Percentiles rank a stretch among this genome's conserved stretches.
phyloP scores from a whole-genome alignment of 2,329 filamentous ascomycete genomes.

The Harringtonia aguacate region DNA sequence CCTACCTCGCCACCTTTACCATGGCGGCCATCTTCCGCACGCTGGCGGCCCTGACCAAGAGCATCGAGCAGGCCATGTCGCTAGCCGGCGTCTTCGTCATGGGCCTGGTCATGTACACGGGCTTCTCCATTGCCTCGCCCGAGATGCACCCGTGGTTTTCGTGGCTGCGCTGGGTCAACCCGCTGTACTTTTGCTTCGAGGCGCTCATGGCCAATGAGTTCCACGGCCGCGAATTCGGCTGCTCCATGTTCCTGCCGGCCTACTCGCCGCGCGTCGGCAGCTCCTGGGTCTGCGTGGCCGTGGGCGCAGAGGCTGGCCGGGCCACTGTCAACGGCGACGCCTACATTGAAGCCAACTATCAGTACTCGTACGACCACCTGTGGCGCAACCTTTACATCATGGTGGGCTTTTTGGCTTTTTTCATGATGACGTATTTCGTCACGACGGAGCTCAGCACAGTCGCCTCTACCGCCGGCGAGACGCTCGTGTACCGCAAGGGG shows the following conservation, averaged over 20 bases:
- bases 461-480: conserved; percentile 4
- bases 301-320: conserved; percentile 46
- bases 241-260: conserved; percentile 26
- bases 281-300: conserved; percentile 45
- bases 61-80: conserved; percentile 53
- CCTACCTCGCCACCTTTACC: conserved; percentile 59
- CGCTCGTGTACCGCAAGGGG: conserved; percentile 8
- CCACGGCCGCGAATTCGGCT: conserved; percentile 46
- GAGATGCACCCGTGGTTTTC: conserved; percentile 72
- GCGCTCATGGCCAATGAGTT: conserved; percentile 78
- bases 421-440: conserved; percentile 44
- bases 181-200: conserved; percentile 72
- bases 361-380: conserved; percentile 47
- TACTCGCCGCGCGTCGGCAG: conserved; percentile 24
- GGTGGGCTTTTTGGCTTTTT: conserved; percentile 39
- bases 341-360: conserved; percentile 44
- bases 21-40: conserved; percentile 85
- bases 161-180: conserved; percentile 75
- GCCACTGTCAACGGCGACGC: conserved; percentile 42
- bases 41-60: conserved; percentile 63
- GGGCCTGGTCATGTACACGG: conserved; percentile 59
- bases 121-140: conserved; percentile 49
- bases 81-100: conserved; percentile 51
- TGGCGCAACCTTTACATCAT: conserved; percentile 58
- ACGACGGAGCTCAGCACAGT: conserved; percentile 34